These are phyloP conservation scores for Malassezia vespertilionis DNA, from an alignment of 1,284 basidiomycete genomes.

Conservation along the genomic window DNA sequence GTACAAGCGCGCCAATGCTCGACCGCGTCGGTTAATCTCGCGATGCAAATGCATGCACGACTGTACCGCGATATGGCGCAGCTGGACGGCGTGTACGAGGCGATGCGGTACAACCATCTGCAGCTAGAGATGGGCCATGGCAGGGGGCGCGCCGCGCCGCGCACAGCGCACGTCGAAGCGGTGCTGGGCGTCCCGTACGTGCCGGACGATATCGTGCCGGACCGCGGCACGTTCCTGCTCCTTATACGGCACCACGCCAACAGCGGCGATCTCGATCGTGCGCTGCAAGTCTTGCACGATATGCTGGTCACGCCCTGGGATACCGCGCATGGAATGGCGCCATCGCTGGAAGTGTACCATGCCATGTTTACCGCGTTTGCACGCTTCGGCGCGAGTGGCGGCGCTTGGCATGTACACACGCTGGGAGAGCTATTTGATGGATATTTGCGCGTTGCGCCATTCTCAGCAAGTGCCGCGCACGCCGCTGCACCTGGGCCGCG, in stretches of 20 bases:
- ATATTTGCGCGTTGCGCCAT: conserved; percentile 9
- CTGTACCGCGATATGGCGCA: background rate
- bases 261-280: conserved; percentile 7
- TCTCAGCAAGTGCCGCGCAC: no score
- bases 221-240: conserved; percentile 9
- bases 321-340: background rate
- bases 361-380: conserved; percentile 12
- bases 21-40: conserved; percentile 4
- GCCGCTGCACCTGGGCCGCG: conserved; percentile 9
- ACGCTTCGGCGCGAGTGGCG: background rate
- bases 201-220: background rate
- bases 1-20: background rate
- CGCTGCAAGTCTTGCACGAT: conserved; percentile 15
- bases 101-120: conserved; percentile 3
- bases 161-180: background rate
- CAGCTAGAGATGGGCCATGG: background rate
- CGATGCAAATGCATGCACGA: conserved; percentile 1
- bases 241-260: conserved; percentile 4
- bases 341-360: conserved; percentile 9
- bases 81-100: conserved; percentile 6
- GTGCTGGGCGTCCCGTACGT: conserved; percentile 4
- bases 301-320: conserved; percentile 3
- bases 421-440: conserved; percentile 16
- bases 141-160: background rate
- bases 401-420: conserved; percentile 4